Evolutionary conservation across 2,329 filamentous ascomycete genomes (phyloP).

Genomic region (Botrytis aclada): DNA sequence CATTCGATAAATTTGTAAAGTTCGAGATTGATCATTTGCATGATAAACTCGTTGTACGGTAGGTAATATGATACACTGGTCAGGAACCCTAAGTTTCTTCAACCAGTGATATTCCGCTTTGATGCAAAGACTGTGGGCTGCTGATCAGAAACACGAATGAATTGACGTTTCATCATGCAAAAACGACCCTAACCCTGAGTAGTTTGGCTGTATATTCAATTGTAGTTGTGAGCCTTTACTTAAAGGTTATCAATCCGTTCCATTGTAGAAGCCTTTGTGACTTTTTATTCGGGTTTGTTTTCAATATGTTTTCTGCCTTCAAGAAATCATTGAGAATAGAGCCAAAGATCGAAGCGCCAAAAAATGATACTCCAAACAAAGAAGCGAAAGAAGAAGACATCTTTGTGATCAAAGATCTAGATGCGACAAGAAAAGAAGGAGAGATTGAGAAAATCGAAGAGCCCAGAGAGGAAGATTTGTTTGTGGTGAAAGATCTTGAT

Average conservation of each 20-base stretch:
- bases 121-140: background rate
- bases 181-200: background rate
- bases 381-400: background rate
- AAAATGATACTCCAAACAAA: background rate
- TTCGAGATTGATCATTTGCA: slow-evolving; percentile 11
- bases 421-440: background rate
- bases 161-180: slow-evolving; percentile 14
- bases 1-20: background rate
- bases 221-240: slow-evolving; percentile 4
- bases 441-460: background rate
- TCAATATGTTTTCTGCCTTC: slow-evolving; percentile 7
- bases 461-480: background rate
- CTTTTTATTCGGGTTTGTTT: background rate
- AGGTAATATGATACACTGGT: slow-evolving; percentile 15
- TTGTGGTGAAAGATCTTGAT: slow-evolving; percentile 5
- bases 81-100: background rate
- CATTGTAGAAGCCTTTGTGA: background rate
- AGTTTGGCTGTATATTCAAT: background rate
- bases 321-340: slow-evolving; percentile 10
- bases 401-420: slow-evolving; percentile 3
- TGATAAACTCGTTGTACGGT: background rate
- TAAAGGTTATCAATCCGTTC: slow-evolving; percentile 5
- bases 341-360: background rate
- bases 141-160: background rate
- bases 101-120: slow-evolving; percentile 10